phyloP scores from a whole-genome alignment of 139 green algal species.

The Edaphochlamys debaryana region DNA sequence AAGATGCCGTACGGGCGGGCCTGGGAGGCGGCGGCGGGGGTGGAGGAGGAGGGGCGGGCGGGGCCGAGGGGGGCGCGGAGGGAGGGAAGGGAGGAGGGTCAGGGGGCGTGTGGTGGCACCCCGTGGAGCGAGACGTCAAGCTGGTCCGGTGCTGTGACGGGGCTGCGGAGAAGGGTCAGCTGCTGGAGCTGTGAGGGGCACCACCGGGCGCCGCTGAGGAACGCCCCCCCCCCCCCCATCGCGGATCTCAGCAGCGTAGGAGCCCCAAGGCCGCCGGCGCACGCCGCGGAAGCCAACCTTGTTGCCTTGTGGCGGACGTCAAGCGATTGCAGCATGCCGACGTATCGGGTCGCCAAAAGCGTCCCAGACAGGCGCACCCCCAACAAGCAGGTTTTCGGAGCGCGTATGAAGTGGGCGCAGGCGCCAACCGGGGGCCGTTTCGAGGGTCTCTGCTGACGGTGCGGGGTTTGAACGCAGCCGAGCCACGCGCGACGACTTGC shows the following conservation, averaged over 20 bases:
- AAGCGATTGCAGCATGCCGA: no score
- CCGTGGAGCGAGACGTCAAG: slow-evolving; percentile 33
- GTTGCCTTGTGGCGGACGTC: no score
- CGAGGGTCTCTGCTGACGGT: no score
- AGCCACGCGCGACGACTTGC: no score
- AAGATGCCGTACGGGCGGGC: neutral
- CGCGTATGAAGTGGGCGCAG: no score
- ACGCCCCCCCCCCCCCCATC: slow-evolving; percentile 62
- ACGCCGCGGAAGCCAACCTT: slow-evolving; percentile 65
- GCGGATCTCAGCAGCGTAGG: slow-evolving; percentile 70
- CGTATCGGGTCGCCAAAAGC: no score
- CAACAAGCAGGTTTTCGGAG: no score
- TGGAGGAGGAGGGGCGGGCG: neutral
- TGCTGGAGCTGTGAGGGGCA: neutral
- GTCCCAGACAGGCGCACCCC: no score
- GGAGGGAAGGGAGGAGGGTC: neutral
- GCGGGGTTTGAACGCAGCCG: no score
- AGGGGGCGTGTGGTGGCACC: slow-evolving; percentile 4
- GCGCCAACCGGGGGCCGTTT: no score
- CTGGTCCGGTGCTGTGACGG: slow-evolving; percentile 12
- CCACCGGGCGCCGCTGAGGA: no score
- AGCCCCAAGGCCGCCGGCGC: no score
- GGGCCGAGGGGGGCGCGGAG: neutral
- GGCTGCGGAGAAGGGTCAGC: neutral
- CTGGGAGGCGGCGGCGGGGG: neutral